Conservation (phyloP, 352 stramenopile species). For the Pythium folliculosum region DNA sequence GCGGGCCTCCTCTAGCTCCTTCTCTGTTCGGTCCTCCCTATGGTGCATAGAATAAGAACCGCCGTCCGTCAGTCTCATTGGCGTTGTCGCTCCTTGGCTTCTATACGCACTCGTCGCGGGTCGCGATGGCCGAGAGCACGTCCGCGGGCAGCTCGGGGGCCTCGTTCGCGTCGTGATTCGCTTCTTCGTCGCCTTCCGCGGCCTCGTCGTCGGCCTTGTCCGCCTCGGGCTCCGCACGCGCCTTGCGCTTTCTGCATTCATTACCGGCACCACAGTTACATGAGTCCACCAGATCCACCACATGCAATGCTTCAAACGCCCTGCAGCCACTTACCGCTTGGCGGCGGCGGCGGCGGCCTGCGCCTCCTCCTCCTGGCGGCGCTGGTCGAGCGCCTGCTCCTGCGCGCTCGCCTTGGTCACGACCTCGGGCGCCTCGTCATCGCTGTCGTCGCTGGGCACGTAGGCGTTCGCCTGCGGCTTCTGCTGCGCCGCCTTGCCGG, state of each 20-base stretch:
- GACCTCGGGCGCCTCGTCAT: conserved; percentile 78
- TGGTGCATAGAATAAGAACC: background rate
- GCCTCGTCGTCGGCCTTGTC: conserved; percentile 22
- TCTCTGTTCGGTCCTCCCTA: conserved; percentile 56
- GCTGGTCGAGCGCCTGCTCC: conserved; percentile 50
- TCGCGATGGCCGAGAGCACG: conserved; percentile 65
- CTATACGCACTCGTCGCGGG: conserved; percentile 59
- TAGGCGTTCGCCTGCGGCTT: background rate
- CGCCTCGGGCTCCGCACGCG: conserved; percentile 18
- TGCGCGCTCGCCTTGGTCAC: conserved; percentile 72
- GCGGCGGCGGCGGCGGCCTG: conserved; percentile 33
- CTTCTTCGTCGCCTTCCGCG: conserved; percentile 27
- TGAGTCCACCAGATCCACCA: too few relatives aligned
- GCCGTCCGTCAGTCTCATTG: background rate
- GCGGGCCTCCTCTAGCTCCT: conserved; percentile 39
- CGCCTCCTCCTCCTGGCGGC: conserved; percentile 57
- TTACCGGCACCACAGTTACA: background rate
- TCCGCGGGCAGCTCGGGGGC: conserved; percentile 61
- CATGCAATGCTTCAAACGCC: background rate
- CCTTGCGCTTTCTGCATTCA: conserved; percentile 46
- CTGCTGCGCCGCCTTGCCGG: conserved; percentile 19
- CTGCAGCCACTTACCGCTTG: conserved; percentile 44
- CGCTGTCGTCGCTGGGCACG: conserved; percentile 44
- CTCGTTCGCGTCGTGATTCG: conserved; percentile 22
- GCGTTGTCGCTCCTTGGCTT: too few relatives aligned